Evolutionary conservation across 164 flowering plant genomes (phyloP).

Genomic region (Magnolia officinalis): DNA sequence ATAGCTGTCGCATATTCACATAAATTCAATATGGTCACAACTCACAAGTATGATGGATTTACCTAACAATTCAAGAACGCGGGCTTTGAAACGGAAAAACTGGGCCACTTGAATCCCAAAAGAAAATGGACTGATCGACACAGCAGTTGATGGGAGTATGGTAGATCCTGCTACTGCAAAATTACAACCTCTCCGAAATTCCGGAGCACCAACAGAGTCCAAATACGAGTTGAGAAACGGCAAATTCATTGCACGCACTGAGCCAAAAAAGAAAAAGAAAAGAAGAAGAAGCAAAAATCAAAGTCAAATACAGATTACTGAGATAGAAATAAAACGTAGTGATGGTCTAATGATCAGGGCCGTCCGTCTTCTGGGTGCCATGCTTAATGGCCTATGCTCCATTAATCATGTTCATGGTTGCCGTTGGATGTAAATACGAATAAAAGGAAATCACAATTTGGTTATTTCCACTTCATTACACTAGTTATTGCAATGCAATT

Average conservation of each 20-base stretch:
- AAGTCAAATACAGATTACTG: neutral
- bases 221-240: conserved; percentile 80
- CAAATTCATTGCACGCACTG: conserved; percentile 74
- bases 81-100: conserved; percentile 66
- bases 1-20: no score
- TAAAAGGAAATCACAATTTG: no score
- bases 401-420: no score
- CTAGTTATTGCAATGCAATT: no score
- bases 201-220: conserved; percentile 73
- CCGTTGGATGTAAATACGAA: no score
- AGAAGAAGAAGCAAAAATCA: no score
- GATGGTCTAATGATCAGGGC: no score
- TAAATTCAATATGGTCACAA: no score
- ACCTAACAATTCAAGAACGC: conserved; percentile 55
- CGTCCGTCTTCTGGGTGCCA: no score
- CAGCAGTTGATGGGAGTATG: conserved; percentile 63
- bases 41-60: conserved; percentile 9
- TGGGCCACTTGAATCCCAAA: conserved; percentile 79
- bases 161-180: conserved; percentile 91
- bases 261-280: neutral
- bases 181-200: conserved; percentile 70
- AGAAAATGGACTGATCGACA: conserved; percentile 79
- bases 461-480: no score
- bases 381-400: no score
- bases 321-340: neutral